phyloP scores from a whole-genome alignment of 305 asterid species.

The Fraxinus albicans region DNA sequence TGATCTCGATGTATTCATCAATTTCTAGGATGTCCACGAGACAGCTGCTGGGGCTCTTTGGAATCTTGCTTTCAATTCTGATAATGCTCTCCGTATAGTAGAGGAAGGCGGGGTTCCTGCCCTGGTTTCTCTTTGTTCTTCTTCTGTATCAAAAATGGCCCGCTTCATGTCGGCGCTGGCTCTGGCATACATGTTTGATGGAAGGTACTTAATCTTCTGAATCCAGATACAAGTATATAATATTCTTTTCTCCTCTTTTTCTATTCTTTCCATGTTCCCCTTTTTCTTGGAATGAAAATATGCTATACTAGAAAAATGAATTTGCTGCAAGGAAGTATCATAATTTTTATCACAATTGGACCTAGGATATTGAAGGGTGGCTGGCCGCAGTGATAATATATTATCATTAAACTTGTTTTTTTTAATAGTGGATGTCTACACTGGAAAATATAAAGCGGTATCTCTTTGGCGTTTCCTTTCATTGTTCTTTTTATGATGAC shows the following conservation, averaged over 20 bases:
- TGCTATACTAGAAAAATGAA: neutral
- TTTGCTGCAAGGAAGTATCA: neutral
- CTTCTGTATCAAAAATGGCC: conserved; percentile 89
- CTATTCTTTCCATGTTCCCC: neutral
- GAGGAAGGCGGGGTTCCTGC: conserved; percentile 97
- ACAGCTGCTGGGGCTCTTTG: conserved; percentile 98
- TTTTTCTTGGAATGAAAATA: neutral
- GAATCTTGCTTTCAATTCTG: conserved; percentile 94
- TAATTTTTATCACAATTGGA: neutral
- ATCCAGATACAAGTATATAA: neutral
- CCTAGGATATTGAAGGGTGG: neutral
- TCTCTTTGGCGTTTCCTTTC: neutral
- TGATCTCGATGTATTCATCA: conserved; percentile 1
- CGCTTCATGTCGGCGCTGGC: conserved; percentile 96
- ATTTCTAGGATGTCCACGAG: conserved; percentile 87
- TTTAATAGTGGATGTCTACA: neutral
- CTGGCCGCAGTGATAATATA: neutral
- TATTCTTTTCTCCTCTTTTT: neutral
- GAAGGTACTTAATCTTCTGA: conserved; percentile 51
- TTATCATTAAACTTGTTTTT: neutral
- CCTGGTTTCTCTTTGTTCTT: conserved; percentile 69
- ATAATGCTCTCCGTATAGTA: conserved; percentile 85
- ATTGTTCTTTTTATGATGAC: neutral
- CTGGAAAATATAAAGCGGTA: neutral
- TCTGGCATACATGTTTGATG: conserved; percentile 84